Percentiles rank a stretch among this genome's conserved stretches.
phyloP scores from a whole-genome alignment of 1,284 basidiomycete genomes.

The Ustilago xerochloae region DNA sequence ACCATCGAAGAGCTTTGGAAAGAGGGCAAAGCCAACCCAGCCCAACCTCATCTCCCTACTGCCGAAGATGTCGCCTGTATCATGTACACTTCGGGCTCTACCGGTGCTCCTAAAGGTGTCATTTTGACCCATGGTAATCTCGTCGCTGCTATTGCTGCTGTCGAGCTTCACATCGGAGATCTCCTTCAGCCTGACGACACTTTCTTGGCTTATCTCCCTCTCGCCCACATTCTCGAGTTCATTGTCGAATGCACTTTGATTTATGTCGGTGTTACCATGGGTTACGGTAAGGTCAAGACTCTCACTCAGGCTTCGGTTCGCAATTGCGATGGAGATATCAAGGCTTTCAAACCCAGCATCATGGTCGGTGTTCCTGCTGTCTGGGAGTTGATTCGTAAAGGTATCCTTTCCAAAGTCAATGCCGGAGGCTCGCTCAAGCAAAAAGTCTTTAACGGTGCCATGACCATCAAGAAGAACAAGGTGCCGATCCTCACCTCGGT shows the following conservation, averaged over 20 bases:
- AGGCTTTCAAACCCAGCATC: conserved; percentile 82
- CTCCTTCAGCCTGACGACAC: conserved; percentile 78
- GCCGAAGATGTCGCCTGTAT: conserved; percentile 77
- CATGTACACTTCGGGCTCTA: conserved; percentile 97
- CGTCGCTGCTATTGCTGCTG: conserved; percentile 82
- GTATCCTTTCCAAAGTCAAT: conserved; percentile 81
- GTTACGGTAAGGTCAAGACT: conserved; percentile 95
- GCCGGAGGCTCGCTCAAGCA: conserved; percentile 77
- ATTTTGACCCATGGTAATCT: conserved; percentile 88
- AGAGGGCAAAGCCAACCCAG: conserved; percentile 70
- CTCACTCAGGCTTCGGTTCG: conserved; percentile 89
- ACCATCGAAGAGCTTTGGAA: conserved; percentile 63
- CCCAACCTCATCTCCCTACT: conserved; percentile 44
- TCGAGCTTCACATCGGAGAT: conserved; percentile 81
- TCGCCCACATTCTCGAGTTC: conserved; percentile 91
- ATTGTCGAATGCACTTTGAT: conserved; percentile 72
- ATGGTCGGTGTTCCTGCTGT: conserved; percentile 89
- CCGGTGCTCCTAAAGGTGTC: conserved; percentile 93
- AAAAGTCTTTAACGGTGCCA: conserved; percentile 78
- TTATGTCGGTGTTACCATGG: conserved; percentile 77
- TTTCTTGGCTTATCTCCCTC: conserved; percentile 89
- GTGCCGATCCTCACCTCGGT: conserved; percentile 77
- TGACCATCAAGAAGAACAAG: conserved; percentile 71
- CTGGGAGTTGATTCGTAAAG: conserved; percentile 82
- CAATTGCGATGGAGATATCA: conserved; percentile 89